Percentiles rank a stretch among this genome's conserved stretches.
Evolutionary conservation across 116 monocot species (phyloP).

Genomic region (Posidonia oceanica): DNA sequence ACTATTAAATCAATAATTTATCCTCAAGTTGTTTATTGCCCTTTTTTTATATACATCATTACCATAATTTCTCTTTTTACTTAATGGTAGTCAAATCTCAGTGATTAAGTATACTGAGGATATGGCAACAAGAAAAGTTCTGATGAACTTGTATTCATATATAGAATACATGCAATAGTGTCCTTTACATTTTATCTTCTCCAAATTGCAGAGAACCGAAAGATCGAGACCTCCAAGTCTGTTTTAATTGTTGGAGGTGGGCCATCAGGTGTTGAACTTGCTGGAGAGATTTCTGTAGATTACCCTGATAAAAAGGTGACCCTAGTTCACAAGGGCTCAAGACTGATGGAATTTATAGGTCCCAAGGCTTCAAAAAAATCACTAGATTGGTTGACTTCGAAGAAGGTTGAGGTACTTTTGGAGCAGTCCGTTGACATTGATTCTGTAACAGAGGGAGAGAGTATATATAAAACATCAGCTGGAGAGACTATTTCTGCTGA

Average conservation of each 20-base stretch:
- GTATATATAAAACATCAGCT: constrained; percentile 16
- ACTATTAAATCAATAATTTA: not conserved
- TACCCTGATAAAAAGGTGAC: constrained; percentile 52
- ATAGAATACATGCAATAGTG: not conserved
- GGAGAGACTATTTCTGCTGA: constrained; percentile 33
- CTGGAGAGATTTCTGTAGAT: constrained; percentile 44
- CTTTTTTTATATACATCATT: too few species aligned
- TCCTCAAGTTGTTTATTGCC: too few species aligned
- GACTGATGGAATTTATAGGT: constrained; percentile 36
- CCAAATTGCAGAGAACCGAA: constrained; percentile 28
- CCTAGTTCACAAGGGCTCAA: constrained; percentile 31
- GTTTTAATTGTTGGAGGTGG: constrained; percentile 54
- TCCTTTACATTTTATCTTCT: not conserved
- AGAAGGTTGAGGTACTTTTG: constrained; percentile 36
- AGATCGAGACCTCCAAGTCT: constrained; percentile 39
- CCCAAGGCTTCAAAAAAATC: constrained; percentile 30
- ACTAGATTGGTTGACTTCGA: constrained; percentile 32
- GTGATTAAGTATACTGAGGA: too few species aligned
- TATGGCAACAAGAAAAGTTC: too few species aligned
- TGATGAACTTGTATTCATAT: not conserved
- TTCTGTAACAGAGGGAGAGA: not conserved
- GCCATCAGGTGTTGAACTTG: constrained; percentile 51
- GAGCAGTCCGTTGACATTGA: constrained; percentile 29
- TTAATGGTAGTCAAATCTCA: too few species aligned
- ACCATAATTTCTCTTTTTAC: too few species aligned